Conservation (phyloP, 1,284 basidiomycete species). For the Malassezia caprae region DNA sequence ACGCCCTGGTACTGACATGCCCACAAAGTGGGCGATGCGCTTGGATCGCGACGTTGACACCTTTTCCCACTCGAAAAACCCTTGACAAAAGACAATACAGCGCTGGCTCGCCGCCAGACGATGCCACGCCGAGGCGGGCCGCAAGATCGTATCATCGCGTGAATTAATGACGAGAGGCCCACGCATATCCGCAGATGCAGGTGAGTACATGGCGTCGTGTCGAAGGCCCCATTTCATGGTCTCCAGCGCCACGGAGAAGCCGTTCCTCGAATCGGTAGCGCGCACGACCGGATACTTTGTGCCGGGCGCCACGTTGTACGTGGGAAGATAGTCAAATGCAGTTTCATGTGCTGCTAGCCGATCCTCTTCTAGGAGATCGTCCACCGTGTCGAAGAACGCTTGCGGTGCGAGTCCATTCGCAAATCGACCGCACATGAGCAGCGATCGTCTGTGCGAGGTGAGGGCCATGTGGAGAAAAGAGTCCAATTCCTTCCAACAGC, state of each 20-base stretch:
- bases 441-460: not conserved
- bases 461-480: not conserved
- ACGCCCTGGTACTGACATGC: constrained; percentile 57
- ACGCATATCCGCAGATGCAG: constrained; percentile 57
- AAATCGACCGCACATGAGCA: constrained; percentile 31
- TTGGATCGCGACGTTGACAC: constrained; percentile 10
- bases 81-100: constrained; percentile 43
- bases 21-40: constrained; percentile 59
- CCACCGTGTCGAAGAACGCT: constrained; percentile 21
- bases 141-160: constrained; percentile 66
- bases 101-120: constrained; percentile 23
- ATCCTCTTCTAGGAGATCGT: not conserved
- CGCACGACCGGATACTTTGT: constrained; percentile 28
- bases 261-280: not conserved
- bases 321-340: constrained; percentile 28
- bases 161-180: constrained; percentile 72
- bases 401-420: constrained; percentile 26
- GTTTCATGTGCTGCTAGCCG: constrained; percentile 6
- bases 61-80: constrained; percentile 43
- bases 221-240: constrained; percentile 12
- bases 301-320: constrained; percentile 39
- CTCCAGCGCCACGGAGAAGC: not conserved
- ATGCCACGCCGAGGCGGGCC: constrained; percentile 23
- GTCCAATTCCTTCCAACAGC: not conserved
- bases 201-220: constrained; percentile 57